phyloP scores from a whole-genome alignment of 2,329 filamentous ascomycete genomes.

The Colletotrichum magnum region DNA sequence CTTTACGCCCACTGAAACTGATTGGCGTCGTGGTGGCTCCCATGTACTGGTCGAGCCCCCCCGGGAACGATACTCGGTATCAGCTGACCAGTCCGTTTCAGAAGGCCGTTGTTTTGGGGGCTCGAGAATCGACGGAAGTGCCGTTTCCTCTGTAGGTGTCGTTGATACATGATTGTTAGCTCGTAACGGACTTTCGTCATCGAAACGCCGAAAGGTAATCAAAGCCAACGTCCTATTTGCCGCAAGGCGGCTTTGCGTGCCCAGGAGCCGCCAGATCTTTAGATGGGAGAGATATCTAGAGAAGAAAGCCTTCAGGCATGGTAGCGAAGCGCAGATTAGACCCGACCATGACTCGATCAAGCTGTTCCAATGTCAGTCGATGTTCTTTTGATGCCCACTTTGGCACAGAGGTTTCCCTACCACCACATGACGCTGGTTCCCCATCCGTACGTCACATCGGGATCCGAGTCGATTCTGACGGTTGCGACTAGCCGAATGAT shows the following conservation, averaged over 20 bases:
- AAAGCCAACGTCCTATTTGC: neutral
- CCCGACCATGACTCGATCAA: neutral
- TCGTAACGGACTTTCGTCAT: neutral
- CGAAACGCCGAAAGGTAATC: neutral
- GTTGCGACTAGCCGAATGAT: neutral
- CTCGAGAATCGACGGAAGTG: neutral
- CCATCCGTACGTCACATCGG: neutral
- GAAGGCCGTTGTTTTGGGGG: neutral
- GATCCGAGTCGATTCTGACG: neutral
- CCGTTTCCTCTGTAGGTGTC: neutral
- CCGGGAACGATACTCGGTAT: neutral
- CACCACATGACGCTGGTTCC: neutral
- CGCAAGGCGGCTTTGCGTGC: neutral
- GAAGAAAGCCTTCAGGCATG: neutral
- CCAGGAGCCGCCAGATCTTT: neutral
- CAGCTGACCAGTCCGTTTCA: neutral
- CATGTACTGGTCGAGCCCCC: neutral
- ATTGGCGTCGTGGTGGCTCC: neutral
- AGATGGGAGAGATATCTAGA: neutral
- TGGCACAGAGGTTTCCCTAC: neutral
- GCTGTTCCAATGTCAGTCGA: neutral
- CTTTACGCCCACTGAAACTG: neutral
- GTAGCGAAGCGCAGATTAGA: neutral
- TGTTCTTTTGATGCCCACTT: neutral
- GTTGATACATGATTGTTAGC: neutral